Conservation (phyloP, 345 rosid species). For the Eucalyptus victrix region DNA sequence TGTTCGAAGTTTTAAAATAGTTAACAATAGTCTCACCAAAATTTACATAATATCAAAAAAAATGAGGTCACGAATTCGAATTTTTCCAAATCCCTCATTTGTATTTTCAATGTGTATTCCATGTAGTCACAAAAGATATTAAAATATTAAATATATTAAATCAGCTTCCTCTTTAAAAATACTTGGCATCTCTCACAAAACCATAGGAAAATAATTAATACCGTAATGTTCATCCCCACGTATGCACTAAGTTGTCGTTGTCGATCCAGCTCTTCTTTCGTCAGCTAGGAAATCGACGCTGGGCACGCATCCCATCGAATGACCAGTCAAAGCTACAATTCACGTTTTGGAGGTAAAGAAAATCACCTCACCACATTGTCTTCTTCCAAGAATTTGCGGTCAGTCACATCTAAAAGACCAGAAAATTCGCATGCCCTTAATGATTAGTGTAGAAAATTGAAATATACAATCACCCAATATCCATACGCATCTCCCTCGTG, state of each 20-base stretch:
- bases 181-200: no score
- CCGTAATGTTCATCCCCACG: not conserved
- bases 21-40: fast-evolving
- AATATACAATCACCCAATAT: not conserved
- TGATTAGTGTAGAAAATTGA: not conserved
- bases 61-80: no score
- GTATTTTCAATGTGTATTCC: not conserved
- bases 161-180: no score
- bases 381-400: not conserved
- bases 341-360: not conserved
- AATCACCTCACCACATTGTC: not conserved
- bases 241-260: not conserved
- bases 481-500: not conserved
- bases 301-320: not conserved
- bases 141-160: not conserved
- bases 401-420: not conserved
- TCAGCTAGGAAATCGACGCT: not conserved
- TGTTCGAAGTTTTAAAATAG: not conserved
- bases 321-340: not conserved
- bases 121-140: no score
- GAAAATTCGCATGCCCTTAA: not conserved
- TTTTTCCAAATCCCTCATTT: not conserved
- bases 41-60: not conserved
- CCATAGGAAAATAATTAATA: no score
- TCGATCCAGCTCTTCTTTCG: not conserved